Percentiles rank a stretch among this genome's conserved stretches.
Conservation (phyloP, 345 rosid species). For the Euphorbia pulcherrima region DNA sequence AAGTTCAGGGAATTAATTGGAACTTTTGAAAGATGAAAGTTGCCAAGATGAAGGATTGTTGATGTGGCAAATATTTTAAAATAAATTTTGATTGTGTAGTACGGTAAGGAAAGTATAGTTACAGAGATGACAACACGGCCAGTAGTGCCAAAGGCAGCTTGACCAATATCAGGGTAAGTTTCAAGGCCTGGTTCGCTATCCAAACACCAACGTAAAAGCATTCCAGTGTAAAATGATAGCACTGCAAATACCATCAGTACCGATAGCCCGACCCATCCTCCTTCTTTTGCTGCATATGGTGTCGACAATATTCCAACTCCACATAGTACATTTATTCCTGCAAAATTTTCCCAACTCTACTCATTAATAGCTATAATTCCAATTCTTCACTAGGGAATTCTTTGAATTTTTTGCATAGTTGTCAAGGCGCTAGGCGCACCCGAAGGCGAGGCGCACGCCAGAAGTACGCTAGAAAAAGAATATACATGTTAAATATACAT, state of each 20-base stretch:
- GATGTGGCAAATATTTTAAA: too few relatives aligned
- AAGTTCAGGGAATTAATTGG: too few relatives aligned
- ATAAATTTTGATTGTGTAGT: too few relatives aligned
- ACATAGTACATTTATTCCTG: conserved; percentile 87
- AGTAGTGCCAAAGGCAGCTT: conserved; percentile 73
- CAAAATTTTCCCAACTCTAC: conserved; percentile 3
- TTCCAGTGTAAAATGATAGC: conserved; percentile 83
- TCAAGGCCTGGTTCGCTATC: conserved; percentile 81
- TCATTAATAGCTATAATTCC: conserved; percentile 5
- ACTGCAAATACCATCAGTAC: conserved; percentile 59
- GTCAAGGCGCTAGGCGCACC: too few relatives aligned
- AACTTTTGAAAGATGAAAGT: too few relatives aligned
- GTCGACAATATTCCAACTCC: conserved; percentile 96
- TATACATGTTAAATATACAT: too few relatives aligned
- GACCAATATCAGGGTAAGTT: conserved; percentile 95
- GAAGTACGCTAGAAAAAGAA: too few relatives aligned
- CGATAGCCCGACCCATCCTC: conserved; percentile 78
- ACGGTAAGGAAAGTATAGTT: conserved; percentile 23
- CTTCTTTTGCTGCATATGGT: conserved; percentile 84
- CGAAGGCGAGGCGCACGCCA: too few relatives aligned
- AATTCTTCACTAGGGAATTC: too few relatives aligned
- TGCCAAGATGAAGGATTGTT: too few relatives aligned
- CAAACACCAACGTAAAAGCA: conserved; percentile 73
- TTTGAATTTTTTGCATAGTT: too few relatives aligned
- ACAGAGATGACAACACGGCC: conserved; percentile 80